Percentiles rank a stretch among this genome's conserved stretches.
Conservation (phyloP, 352 stramenopile species). For the Aphanomyces euteiches region DNA sequence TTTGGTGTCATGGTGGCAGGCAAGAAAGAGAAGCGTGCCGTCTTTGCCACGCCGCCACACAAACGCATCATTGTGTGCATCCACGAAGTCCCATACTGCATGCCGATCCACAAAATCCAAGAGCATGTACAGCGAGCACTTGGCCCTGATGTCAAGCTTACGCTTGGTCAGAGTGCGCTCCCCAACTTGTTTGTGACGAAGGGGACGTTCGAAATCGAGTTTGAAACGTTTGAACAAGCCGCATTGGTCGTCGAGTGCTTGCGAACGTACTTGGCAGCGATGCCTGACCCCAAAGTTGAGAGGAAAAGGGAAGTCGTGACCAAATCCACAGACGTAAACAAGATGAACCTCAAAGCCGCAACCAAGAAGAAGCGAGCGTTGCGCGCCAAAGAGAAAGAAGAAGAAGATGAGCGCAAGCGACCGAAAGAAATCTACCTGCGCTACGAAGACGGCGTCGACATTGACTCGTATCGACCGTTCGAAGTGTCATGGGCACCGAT, state of each 20-base stretch:
- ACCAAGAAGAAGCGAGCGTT: conserved; percentile 16
- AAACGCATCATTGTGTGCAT: conserved; percentile 57
- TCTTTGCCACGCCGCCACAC: conserved; percentile 59
- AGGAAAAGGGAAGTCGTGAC: background rate
- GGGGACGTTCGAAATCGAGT: conserved; percentile 67
- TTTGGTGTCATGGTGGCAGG: conserved; percentile 85
- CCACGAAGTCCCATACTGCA: conserved; percentile 76
- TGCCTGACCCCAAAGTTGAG: conserved; percentile 21
- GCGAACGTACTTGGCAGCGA: conserved; percentile 10
- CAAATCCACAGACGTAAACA: conserved; percentile 3
- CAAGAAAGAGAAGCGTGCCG: conserved; percentile 75
- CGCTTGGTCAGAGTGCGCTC: conserved; percentile 52
- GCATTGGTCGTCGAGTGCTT: conserved; percentile 71
- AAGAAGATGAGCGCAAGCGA: background rate
- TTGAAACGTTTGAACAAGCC: conserved; percentile 65
- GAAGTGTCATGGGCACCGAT: conserved; percentile 25
- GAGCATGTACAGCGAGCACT: conserved; percentile 38
- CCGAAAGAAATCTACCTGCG: conserved; percentile 5
- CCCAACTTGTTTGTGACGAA: conserved; percentile 67
- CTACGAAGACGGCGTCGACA: conserved; percentile 1
- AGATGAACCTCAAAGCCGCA: background rate
- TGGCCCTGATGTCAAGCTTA: conserved; percentile 44
- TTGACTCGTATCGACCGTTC: conserved; percentile 6
- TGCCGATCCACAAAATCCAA: conserved; percentile 53
- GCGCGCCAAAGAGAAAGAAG: conserved; percentile 19